Evolutionary conservation across 805 yeast species (phyloP).

Genomic region (Jamesozyma rosinii): DNA sequence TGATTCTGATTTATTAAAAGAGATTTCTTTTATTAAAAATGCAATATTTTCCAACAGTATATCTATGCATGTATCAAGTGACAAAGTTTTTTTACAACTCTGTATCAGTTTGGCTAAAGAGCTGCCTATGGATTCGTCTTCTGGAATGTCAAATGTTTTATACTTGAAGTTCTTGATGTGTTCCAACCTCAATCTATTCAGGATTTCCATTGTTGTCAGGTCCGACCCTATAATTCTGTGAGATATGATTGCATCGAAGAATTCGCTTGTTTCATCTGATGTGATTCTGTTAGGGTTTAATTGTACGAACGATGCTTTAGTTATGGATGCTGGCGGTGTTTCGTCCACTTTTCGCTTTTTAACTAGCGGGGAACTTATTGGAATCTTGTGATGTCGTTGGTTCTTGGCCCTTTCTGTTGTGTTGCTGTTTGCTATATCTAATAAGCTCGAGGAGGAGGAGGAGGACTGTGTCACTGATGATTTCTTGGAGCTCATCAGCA

Average conservation of each 20-base stretch:
- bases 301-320: slow-evolving; percentile 7
- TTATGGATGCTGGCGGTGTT: neutral
- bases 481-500: slow-evolving; percentile 39
- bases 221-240: slow-evolving; percentile 20
- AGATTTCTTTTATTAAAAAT: slow-evolving; percentile 22
- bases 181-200: slow-evolving; percentile 16
- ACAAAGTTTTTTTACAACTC: slow-evolving; percentile 12
- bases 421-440: neutral
- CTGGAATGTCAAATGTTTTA: slow-evolving; percentile 11
- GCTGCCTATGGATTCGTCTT: slow-evolving; percentile 22
- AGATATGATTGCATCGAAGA: slow-evolving; percentile 20
- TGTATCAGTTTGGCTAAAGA: slow-evolving; percentile 12
- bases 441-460: slow-evolving; percentile 4
- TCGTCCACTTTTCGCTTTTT: slow-evolving; percentile 11
- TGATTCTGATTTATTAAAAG: slow-evolving; percentile 18
- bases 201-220: slow-evolving; percentile 22
- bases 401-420: neutral
- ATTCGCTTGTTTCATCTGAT: slow-evolving; percentile 20
- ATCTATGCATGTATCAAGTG: slow-evolving; percentile 23
- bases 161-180: slow-evolving; percentile 11
- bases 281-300: slow-evolving; percentile 14
- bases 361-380: slow-evolving; percentile 4
- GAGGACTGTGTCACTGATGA: slow-evolving; percentile 25
- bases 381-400: neutral
- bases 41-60: slow-evolving; percentile 20